Conservation (phyloP, 2,329 filamentous ascomycete species). For the Talaromyces sp. region DNA sequence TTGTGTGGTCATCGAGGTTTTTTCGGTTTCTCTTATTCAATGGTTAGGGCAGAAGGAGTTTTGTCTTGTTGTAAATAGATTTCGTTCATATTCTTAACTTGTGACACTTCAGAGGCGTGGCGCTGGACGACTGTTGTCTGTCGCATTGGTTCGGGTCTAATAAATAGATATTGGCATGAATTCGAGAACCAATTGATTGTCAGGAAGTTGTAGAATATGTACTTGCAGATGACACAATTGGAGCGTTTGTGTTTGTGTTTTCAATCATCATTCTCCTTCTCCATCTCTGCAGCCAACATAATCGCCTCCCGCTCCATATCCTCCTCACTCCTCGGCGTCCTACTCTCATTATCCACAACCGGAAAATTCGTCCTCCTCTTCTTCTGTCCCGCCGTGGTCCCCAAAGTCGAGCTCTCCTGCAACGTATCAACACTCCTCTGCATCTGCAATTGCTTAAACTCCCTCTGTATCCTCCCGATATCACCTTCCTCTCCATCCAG, state of each 20-base stretch:
- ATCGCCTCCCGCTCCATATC: constrained; percentile 78
- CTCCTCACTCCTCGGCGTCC: constrained; percentile 61
- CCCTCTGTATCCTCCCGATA: constrained; percentile 65
- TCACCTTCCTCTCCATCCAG: constrained; percentile 84
- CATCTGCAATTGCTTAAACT: constrained; percentile 32
- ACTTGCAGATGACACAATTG: not conserved
- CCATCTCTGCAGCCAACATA: constrained; percentile 52
- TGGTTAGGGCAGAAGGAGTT: not conserved
- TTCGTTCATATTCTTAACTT: constrained; percentile 2
- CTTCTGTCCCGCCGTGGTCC: constrained; percentile 15
- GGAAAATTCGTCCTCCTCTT: constrained; percentile 57
- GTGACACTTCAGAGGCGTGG: not conserved
- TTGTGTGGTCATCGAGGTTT: not conserved
- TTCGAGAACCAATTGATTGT: not conserved
- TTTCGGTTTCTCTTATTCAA: not conserved
- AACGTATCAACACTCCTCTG: constrained; percentile 16
- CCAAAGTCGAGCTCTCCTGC: not conserved
- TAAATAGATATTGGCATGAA: not conserved
- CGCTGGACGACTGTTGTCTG: constrained; percentile 7
- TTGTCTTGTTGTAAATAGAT: constrained; percentile 1
- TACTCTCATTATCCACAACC: constrained; percentile 64
- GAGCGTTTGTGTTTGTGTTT: not conserved
- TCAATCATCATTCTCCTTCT: constrained; percentile 31
- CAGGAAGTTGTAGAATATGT: not conserved
- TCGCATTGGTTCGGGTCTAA: constrained; percentile 6